Base-by-base conservation (phyloP, 805 yeast species). In the Metschnikowia gelsemii region DNA sequence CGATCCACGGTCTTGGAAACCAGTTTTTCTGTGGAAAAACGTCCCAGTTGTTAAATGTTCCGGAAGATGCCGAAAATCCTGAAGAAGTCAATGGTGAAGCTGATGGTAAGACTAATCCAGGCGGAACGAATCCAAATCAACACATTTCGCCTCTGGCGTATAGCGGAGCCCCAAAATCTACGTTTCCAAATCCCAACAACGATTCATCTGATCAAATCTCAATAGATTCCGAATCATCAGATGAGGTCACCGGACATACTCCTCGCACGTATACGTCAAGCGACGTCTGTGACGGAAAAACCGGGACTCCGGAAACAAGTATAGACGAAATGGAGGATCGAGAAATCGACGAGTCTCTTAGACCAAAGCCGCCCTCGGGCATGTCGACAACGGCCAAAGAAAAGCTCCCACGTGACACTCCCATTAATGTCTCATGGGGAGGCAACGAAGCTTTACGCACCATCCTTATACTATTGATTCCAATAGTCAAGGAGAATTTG, bases 301-400 rank as follows among this genome's bases (percentile, higher is more conserved):
- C 7, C 17, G 25, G 9, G 8, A 11, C 36, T 4, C 32, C 24
- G 5, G 38, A 29, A 17, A 22, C 11, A 22, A 30, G 32, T 16
- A 35, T 35, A n/a, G 36, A 40, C 20, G 38, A 31, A 16, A 7
- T 40, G 18, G 45, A 41, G 19, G 30, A 14, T 13, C 45, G 35
- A 8, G 56, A 19, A 67, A 63, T 67, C 26, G 72, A 68, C 26
- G 61, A 55, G 25, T 66, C 71, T 4, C 57, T 78, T 36, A 58
- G 76, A 40, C 80, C 85, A 5, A 65, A 58, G 19, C 72, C 70
- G 9, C 84, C 83, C 4, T 58, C 70, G 1, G 87, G 87, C 3
- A 79, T 82, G 86, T 76, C 86, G 0, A 52, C 56, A 13, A 75
- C 68, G 36, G 80, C 83, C 1, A 72, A 69, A 32, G 75, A 77